Evolutionary conservation across 1,284 basidiomycete genomes (phyloP), one percentile per base, ranked within the genome.

Genomic region (Anthracocystis setariae): DNA sequence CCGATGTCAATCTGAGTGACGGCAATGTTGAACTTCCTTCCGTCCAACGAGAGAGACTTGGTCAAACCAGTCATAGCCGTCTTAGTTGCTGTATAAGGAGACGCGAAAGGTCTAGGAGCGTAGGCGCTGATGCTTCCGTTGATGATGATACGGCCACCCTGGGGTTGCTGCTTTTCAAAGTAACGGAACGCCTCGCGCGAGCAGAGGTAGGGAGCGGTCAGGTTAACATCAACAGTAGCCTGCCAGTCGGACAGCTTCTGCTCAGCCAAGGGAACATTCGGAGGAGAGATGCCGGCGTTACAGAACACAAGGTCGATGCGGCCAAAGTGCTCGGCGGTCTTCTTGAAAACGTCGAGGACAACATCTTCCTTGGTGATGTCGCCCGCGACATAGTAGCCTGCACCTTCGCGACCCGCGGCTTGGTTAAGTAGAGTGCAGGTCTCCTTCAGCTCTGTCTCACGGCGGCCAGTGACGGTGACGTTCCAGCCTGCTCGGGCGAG

Each of bases 1-100:
- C 76, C 76, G 7, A 78, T 52, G 32, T 78, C 76, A 38, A 78
- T 71, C 50, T 78, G 76, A 13, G 70, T 71, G 8, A 76, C 70
- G 18, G 71, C 66, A 32, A 78, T 78, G 56, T 69, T 60, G 58
- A 55, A 60, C 50, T 56, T 59, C 23, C 76, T 50, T 13, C 76
- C 76, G 20, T 78, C 76, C 7, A 78, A 59, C 29, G 73, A 65
- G 4, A 77, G 55, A 18, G 68, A 73, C 43, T 77, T 77, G 37
- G 65, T 65, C 3, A 78, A 48, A 18, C 76, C 76, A 12, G 46
- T 77, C 52, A 78, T 70, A 23, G 70, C 76, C 10, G 73, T 68
- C 62, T 78, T 78, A 25, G 76, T 74, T 17, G 74, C 64, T 8
- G 76, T 77, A 55, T 78, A 70, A 37, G 63, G 49, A 25, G 58